Conservation (phyloP, 192 early-diverging fungal genomes). For the Coemansia sp. region DNA sequence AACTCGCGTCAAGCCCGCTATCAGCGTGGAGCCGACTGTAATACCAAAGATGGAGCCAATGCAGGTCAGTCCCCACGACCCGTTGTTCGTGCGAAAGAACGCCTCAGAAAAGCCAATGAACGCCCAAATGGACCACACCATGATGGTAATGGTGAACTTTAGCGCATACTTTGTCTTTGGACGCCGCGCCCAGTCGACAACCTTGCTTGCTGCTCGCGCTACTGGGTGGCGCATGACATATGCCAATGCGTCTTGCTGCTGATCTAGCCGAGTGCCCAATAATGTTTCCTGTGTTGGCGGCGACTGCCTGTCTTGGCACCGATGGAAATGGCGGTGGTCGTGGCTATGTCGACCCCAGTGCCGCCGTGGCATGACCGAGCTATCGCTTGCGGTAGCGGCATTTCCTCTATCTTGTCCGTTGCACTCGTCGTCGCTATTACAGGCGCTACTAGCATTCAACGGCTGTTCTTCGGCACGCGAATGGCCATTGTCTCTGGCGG, state of each 20-base stretch:
- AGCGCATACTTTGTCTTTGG: slow-evolving; percentile 42
- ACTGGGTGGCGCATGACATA: slow-evolving; percentile 12
- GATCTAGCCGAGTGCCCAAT: not conserved
- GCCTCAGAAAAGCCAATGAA: slow-evolving; percentile 17
- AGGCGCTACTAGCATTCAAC: not conserved
- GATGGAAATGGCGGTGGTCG: not conserved
- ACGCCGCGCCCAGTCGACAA: slow-evolving; percentile 24
- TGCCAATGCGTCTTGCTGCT: slow-evolving; percentile 14
- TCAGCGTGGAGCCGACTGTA: slow-evolving; percentile 37
- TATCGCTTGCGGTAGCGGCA: not conserved
- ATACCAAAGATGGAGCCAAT: slow-evolving; percentile 37
- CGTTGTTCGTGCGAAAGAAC: slow-evolving; percentile 28
- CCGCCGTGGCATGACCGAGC: not conserved
- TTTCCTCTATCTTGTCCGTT: not conserved
- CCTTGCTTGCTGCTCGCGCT: slow-evolving; percentile 9
- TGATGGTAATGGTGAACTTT: slow-evolving; percentile 43
- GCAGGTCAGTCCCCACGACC: slow-evolving; percentile 33
- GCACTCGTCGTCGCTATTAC: not conserved
- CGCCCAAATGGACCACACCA: slow-evolving; percentile 47
- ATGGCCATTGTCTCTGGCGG: not conserved
- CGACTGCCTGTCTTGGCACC: not conserved
- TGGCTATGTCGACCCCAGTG: not conserved
- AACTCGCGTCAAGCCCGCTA: slow-evolving; percentile 28
- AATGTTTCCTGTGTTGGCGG: not conserved
- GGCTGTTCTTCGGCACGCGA: not conserved